phyloP scores from a whole-genome alignment of 352 stramenopile genomes.

The Globisporangium nunn region DNA sequence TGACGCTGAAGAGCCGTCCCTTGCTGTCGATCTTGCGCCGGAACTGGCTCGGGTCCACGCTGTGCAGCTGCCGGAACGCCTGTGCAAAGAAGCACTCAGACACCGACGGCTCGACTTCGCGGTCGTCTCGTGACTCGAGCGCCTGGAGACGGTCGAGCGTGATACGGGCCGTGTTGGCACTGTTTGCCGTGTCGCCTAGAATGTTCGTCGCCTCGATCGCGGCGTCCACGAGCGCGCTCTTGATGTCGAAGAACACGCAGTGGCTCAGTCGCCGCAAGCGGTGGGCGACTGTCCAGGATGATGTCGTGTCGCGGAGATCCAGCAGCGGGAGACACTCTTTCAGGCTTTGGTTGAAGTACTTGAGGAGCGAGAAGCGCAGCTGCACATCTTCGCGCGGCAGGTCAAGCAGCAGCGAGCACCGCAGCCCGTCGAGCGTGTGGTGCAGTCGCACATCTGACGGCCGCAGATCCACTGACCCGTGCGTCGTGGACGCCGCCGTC shows the following conservation, averaged over 20 bases:
- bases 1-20: slow-evolving; percentile 82
- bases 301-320: slow-evolving; percentile 67
- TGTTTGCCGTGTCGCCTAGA: slow-evolving; percentile 32
- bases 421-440: slow-evolving; percentile 56
- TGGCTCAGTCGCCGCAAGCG: slow-evolving; percentile 64
- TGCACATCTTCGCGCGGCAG: slow-evolving; percentile 51
- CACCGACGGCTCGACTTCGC: slow-evolving; percentile 79
- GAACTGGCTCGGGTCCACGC: slow-evolving; percentile 80
- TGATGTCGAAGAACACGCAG: slow-evolving; percentile 86
- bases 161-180: slow-evolving; percentile 70
- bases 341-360: slow-evolving; percentile 74
- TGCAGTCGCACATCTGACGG: slow-evolving; percentile 69
- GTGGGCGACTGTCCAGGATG: slow-evolving; percentile 69
- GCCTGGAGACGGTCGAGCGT: slow-evolving; percentile 80
- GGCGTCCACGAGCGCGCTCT: slow-evolving; percentile 71
- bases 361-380: slow-evolving; percentile 73
- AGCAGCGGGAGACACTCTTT: slow-evolving; percentile 62
- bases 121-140: slow-evolving; percentile 82
- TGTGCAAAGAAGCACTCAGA: slow-evolving; percentile 93
- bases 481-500: slow-evolving; percentile 17
- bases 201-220: slow-evolving; percentile 73
- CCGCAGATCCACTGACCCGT: slow-evolving; percentile 52
- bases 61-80: slow-evolving; percentile 86
- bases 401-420: slow-evolving; percentile 62
- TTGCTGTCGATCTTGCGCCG: slow-evolving; percentile 88